Conservation (phyloP, 2,329 filamentous ascomycete genomes). For the Monilinia aucupariae region DNA sequence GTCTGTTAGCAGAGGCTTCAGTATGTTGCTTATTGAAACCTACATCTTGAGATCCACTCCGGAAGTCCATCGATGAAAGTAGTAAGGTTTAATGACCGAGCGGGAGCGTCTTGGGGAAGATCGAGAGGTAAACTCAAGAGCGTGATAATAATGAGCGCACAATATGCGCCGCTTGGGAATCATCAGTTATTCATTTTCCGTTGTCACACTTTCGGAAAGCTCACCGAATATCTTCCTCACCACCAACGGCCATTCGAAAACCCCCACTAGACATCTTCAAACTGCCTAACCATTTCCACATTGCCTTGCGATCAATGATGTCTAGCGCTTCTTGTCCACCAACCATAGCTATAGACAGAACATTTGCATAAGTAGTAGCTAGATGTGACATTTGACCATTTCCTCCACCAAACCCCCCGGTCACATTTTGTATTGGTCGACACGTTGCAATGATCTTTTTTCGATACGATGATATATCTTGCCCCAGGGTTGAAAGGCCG, state of each 20-base stretch:
- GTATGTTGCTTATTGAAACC: conserved; percentile 36
- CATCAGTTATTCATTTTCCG: conserved; percentile 19
- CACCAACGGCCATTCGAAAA: conserved; percentile 80
- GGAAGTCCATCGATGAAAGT: conserved; percentile 68
- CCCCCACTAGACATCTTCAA: conserved; percentile 85
- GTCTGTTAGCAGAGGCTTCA: conserved; percentile 7
- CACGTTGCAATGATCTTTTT: conserved; percentile 69
- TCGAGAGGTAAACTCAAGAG: conserved; percentile 78
- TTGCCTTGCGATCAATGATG: conserved; percentile 70
- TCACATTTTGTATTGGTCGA: conserved; percentile 71
- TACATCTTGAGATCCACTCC: conserved; percentile 76
- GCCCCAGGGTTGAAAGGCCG: conserved; percentile 68
- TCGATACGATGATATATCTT: conserved; percentile 63
- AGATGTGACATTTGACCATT: conserved; percentile 85
- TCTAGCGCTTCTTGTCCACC: conserved; percentile 69
- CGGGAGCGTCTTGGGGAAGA: conserved; percentile 67
- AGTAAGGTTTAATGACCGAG: conserved; percentile 54
- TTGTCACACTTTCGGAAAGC: conserved; percentile 27
- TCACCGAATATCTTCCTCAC: conserved; percentile 88
- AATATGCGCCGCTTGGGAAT: conserved; percentile 73
- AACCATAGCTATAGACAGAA: conserved; percentile 73
- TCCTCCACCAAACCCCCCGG: conserved; percentile 89
- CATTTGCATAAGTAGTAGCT: conserved; percentile 79
- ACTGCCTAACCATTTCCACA: conserved; percentile 86
- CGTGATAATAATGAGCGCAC: conserved; percentile 77